These are phyloP conservation scores for Pichia cactophila DNA, from an alignment of 1,139 yeast genomes.

Conservation along the genomic window DNA sequence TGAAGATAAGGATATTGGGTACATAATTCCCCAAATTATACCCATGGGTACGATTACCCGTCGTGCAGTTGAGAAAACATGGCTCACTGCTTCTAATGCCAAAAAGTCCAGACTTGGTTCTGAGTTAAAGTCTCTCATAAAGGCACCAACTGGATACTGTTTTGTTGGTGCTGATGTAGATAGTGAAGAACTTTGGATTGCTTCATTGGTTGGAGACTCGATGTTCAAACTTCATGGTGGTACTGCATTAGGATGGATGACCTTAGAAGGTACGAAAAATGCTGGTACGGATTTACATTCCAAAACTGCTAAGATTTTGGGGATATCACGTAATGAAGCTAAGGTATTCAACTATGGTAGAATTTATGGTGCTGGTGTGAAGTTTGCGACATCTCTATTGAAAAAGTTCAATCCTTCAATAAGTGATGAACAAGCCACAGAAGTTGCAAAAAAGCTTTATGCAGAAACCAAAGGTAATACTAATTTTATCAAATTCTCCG, in stretches of 20 bases:
- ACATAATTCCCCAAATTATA: conserved; percentile 75
- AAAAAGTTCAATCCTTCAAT: conserved; percentile 73
- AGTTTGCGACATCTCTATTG: conserved; percentile 74
- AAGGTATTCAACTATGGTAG: conserved; percentile 95
- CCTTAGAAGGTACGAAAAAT: conserved; percentile 86
- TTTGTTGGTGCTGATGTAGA: conserved; percentile 99
- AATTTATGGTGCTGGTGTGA: conserved; percentile 94
- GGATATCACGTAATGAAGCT: conserved; percentile 87
- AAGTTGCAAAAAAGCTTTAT: conserved; percentile 62
- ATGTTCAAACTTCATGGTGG: conserved; percentile 87
- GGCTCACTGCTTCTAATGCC: conserved; percentile 97
- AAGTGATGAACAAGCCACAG: conserved; percentile 61
- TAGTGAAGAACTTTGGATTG: conserved; percentile 97
- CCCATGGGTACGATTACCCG: conserved; percentile 97
- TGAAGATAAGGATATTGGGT: conserved; percentile 39
- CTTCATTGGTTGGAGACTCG: conserved; percentile 90
- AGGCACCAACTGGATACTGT: conserved; percentile 83
- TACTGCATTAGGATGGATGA: conserved; percentile 98
- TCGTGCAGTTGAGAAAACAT: conserved; percentile 93
- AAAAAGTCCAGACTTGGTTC: conserved; percentile 82
- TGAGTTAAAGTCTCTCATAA: conserved; percentile 78
- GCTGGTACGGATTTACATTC: conserved; percentile 94
- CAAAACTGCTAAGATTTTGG: conserved; percentile 82
- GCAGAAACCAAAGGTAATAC: conserved; percentile 74
- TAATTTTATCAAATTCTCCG: conserved; percentile 24